Conservation (phyloP, 495 filamentous ascomycete genomes). For the Stereocaulon alpinum region DNA sequence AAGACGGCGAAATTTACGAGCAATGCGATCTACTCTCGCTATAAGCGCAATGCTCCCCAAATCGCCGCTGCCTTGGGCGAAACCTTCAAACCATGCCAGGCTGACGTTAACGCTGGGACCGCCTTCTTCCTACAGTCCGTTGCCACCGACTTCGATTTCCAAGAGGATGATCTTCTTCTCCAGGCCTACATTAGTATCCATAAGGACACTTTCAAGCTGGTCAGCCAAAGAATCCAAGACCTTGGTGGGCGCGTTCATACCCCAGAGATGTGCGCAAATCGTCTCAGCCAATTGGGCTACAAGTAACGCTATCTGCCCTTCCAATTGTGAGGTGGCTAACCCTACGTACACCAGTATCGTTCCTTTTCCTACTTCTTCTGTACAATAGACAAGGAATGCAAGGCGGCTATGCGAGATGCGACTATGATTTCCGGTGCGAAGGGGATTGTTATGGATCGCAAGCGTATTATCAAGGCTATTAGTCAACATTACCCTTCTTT, state of each 20-base stretch:
- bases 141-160: background rate
- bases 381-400: too few relatives aligned
- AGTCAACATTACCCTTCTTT: too few relatives aligned
- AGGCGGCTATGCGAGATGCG: too few relatives aligned
- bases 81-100: conserved; percentile 6
- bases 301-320: too few relatives aligned
- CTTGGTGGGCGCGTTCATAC: background rate
- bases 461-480: too few relatives aligned
- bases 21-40: conserved; percentile 26
- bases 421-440: too few relatives aligned
- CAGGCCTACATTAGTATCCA: background rate
- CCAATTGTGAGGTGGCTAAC: too few relatives aligned
- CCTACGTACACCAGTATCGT: too few relatives aligned
- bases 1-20: conserved; percentile 17
- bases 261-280: too few relatives aligned
- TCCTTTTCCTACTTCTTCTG: too few relatives aligned
- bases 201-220: too few relatives aligned
- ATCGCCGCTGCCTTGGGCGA: conserved; percentile 23
- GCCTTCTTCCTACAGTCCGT: background rate
- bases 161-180: conserved; percentile 16
- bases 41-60: conserved; percentile 24
- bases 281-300: background rate
- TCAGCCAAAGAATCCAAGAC: background rate
- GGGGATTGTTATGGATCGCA: too few relatives aligned
- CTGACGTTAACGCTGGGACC: conserved; percentile 3